Base-by-base conservation (phyloP, 1,139 yeast species). In the Kurtzmaniella quercitrusa region DNA sequence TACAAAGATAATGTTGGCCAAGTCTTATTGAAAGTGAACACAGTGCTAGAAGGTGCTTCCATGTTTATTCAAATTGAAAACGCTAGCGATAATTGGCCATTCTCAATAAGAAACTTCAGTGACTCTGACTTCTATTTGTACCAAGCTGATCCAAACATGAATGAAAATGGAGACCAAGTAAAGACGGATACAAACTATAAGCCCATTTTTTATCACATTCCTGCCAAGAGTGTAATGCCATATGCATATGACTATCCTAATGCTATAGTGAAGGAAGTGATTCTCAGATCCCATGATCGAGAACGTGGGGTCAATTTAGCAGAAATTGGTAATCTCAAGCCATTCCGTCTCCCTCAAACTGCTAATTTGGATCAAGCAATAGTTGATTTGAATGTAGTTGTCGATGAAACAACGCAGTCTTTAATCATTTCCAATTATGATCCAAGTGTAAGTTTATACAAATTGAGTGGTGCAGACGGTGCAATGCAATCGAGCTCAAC, bases 221-320 rank as follows among this genome's bases (percentile, higher is more conserved):
- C 97, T 0, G 82, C 95, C 1, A 82, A 81, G 59, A 88, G 96
- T 67, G 95, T 89, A 2, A 94, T 94, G 98, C 97, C 98, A 0
- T 94, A 93, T 62, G 90, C 98, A 0, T 94, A 96, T 89, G 98
- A 94, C 60, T 93, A 80, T 63, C 98, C 98, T 0, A 89, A 95
- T 44, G 97, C 96, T 0, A 70, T 81, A 11, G 77, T 85, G 39
- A 91, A 90, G 60, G 96, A 91, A 56, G 65, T 94, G 31, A 75
- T 89, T 2, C 66, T 94, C 25, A 73, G 91, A 48, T 69, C 82
- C 8, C 85, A 83, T 45, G 88, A 88, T 1, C 73, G 84, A 37
- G 93, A 87, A 57, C 73, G 98, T 48, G 79, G 82, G 33, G 76
- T 94, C 16, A 94, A 89, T 56, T 65, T 94, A 41, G 94, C 95